Percentiles rank a stretch among this genome's conserved stretches.
These are phyloP conservation scores for Acanthamoeba castellanii DNA, from an alignment of 208 protist species.

Conservation along the genomic window DNA sequence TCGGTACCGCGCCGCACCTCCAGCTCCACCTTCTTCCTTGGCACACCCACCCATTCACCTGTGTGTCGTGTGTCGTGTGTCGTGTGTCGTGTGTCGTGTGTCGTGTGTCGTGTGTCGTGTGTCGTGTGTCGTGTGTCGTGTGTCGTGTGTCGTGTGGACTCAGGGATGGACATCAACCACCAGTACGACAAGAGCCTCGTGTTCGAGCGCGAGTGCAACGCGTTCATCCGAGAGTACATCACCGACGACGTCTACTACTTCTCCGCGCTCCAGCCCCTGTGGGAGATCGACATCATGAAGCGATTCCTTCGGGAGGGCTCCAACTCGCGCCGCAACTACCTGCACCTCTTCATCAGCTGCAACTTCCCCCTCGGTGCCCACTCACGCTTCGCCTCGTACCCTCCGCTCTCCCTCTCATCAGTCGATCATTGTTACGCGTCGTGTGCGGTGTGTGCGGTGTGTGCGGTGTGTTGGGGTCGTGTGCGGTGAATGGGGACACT, in stretches of 20 bases:
- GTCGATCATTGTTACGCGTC: neutral
- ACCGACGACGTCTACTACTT: constrained; percentile 49
- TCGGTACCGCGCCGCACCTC: neutral
- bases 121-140: no score
- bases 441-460: no score
- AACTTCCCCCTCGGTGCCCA: constrained; percentile 17
- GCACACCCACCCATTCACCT: neutral
- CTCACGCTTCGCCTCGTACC: no score
- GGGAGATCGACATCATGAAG: constrained; percentile 57
- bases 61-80: no score
- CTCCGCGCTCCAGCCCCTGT: constrained; percentile 18
- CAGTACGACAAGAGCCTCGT: constrained; percentile 56
- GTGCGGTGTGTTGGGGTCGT: neutral
- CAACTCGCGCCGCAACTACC: constrained; percentile 39
- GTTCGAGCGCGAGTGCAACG: constrained; percentile 43
- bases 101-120: no score
- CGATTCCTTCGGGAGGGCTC: neutral
- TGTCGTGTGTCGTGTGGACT: no score
- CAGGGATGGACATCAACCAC: constrained; percentile 57
- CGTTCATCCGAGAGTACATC: neutral
- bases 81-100: no score
- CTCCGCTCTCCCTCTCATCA: neutral
- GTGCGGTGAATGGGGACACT: neutral
- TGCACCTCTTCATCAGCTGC: constrained; percentile 61
- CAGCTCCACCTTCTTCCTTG: neutral